Conservation (phyloP, 371 early-diverging fungal genomes). For the Rhizomucor pusillus region DNA sequence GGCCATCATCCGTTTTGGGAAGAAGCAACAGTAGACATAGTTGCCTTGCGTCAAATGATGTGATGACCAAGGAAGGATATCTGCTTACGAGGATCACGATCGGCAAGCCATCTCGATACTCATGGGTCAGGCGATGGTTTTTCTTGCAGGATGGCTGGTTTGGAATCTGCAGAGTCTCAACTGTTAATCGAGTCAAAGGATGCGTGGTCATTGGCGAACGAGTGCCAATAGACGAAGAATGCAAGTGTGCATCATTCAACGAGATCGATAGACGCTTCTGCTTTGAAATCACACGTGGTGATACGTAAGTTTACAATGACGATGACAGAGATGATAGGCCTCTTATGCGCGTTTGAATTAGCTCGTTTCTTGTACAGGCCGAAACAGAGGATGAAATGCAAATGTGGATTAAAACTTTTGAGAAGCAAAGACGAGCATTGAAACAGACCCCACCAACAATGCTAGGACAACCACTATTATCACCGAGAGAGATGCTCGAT, state of each 20-base stretch:
- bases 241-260: constrained; percentile 37
- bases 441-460: background rate
- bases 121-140: constrained; percentile 59
- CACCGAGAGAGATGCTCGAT: constrained; percentile 5
- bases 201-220: constrained; percentile 53
- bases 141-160: constrained; percentile 57
- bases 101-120: constrained; percentile 29
- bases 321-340: no score
- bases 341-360: constrained; percentile 14
- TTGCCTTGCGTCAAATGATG: background rate
- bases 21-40: background rate
- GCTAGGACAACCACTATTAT: constrained; percentile 14
- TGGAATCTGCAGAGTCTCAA: constrained; percentile 46
- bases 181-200: constrained; percentile 51
- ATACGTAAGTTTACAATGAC: constrained; percentile 1
- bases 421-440: constrained; percentile 40
- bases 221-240: constrained; percentile 41
- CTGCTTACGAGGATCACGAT: constrained; percentile 20
- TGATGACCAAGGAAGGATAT: constrained; percentile 32
- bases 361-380: constrained; percentile 54
- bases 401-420: constrained; percentile 58
- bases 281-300: constrained; percentile 53
- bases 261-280: constrained; percentile 68
- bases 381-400: constrained; percentile 68
- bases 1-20: background rate